phyloP scores from a whole-genome alignment of 2,329 filamentous ascomycete species.

The Simplicillium aogashimaense region DNA sequence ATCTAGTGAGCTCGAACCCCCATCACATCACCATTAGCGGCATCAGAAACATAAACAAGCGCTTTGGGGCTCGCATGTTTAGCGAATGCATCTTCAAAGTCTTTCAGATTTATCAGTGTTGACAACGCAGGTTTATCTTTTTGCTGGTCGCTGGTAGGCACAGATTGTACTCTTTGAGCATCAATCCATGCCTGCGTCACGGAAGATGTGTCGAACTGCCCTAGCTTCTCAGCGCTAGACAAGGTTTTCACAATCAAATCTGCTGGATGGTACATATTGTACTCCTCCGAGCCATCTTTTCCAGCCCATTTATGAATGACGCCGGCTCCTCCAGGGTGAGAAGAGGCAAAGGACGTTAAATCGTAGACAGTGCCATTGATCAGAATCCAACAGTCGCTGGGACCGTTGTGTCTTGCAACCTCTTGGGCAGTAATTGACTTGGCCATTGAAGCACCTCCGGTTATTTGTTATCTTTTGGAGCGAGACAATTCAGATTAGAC shows the following conservation, averaged over 20 bases:
- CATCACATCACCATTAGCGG: conserved; percentile 49
- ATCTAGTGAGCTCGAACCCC: conserved; percentile 43
- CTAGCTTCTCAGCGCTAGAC: conserved; percentile 7
- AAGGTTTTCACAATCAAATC: conserved; percentile 12
- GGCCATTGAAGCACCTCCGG: conserved; percentile 5
- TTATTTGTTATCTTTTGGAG: too few species aligned
- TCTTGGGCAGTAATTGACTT: conserved; percentile 27
- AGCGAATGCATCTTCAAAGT: conserved; percentile 47
- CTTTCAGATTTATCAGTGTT: conserved; percentile 29
- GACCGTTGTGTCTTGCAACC: conserved; percentile 33
- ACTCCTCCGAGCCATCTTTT: conserved; percentile 13
- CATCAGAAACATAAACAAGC: conserved; percentile 62
- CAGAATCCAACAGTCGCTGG: conserved; percentile 52
- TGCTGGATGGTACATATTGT: conserved; percentile 12
- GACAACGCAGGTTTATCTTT: conserved; percentile 7
- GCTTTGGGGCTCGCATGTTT: conserved; percentile 49
- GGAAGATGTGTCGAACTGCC: conserved; percentile 7
- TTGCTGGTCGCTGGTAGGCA: neutral
- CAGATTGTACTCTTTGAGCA: neutral
- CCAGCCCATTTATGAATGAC: conserved; percentile 16
- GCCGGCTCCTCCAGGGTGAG: conserved; percentile 12
- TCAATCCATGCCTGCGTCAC: conserved; percentile 3
- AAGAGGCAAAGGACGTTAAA: conserved; percentile 15
- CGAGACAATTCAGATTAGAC: too few species aligned
- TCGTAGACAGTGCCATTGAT: conserved; percentile 60